Conservation (phyloP, 2,329 filamentous ascomycete species). For the Dichotomopilus funicola region DNA sequence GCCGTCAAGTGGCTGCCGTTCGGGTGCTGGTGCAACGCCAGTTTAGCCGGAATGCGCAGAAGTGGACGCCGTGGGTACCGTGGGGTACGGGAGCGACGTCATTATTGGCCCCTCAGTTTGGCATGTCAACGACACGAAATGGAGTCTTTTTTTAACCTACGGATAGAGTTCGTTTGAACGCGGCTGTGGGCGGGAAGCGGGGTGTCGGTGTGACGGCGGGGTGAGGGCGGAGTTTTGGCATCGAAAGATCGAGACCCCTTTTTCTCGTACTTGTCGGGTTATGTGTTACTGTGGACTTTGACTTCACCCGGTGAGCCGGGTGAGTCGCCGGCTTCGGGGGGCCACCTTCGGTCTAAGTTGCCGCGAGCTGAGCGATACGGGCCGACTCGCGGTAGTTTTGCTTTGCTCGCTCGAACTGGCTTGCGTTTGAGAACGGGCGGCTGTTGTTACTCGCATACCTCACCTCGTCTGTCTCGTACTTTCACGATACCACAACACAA, state of each 20-base stretch:
- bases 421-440: not conserved
- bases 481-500: no score
- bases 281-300: not conserved
- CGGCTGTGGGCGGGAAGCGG: no score
- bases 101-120: conserved; percentile 12
- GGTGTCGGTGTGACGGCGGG: not conserved
- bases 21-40: not conserved
- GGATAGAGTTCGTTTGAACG: no score
- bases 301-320: conserved; percentile 5
- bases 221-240: not conserved
- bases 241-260: not conserved
- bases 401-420: not conserved
- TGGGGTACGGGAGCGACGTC: conserved; percentile 12
- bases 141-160: not conserved
- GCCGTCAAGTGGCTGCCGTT: not conserved
- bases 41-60: conserved; percentile 18
- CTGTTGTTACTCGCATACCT: not conserved
- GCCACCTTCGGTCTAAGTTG: not conserved
- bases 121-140: conserved; percentile 5
- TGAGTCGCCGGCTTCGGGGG: not conserved
- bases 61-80: not conserved
- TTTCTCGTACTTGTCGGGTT: not conserved
- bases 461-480: no score
- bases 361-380: not conserved
- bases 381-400: not conserved